These are phyloP conservation scores for Leccinum variicolor DNA, from an alignment of 768 basidiomycete species.

Conservation along the genomic window DNA sequence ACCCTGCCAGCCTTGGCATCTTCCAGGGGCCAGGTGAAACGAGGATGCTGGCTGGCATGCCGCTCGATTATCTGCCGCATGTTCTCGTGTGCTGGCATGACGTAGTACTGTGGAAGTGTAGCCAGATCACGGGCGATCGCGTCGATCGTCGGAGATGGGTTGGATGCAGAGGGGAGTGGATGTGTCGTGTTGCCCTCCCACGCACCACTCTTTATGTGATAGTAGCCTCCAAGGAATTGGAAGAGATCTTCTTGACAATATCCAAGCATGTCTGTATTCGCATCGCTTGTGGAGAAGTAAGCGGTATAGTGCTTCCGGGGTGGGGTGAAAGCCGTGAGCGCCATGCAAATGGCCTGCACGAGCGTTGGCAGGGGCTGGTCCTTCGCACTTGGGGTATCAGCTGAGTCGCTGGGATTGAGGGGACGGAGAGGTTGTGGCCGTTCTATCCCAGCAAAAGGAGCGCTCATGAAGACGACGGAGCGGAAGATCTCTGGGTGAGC, in stretches of 20 bases:
- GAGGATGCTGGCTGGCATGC: constrained; percentile 29
- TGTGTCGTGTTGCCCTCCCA: constrained; percentile 42
- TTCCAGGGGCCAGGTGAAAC: constrained; percentile 44
- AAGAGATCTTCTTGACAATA: constrained; percentile 15
- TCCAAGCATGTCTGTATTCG: constrained; percentile 43
- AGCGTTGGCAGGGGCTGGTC: constrained; percentile 10
- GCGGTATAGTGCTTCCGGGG: constrained; percentile 56
- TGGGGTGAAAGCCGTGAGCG: constrained; percentile 41
- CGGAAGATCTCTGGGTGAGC: constrained; percentile 55
- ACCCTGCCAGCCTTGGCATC: constrained; percentile 39
- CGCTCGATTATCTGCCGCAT: constrained; percentile 49
- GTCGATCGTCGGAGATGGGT: constrained; percentile 17
- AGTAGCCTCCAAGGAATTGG: constrained; percentile 23
- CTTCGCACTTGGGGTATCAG: constrained; percentile 1
- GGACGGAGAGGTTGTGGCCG: constrained; percentile 17
- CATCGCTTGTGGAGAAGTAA: constrained; percentile 47
- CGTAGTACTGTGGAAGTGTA: constrained; percentile 54
- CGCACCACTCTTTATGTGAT: constrained; percentile 57
- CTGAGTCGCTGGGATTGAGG: constrained; percentile 1
- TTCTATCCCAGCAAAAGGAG: constrained; percentile 49
- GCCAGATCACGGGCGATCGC: constrained; percentile 34
- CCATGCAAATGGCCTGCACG: constrained; percentile 3
- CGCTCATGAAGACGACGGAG: constrained; percentile 57
- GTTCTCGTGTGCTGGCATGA: constrained; percentile 51
- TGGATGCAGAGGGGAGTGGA: constrained; percentile 33